These are phyloP conservation scores for Tricholoma flavovirens DNA, from an alignment of 768 basidiomycete genomes.

Conservation along the genomic window DNA sequence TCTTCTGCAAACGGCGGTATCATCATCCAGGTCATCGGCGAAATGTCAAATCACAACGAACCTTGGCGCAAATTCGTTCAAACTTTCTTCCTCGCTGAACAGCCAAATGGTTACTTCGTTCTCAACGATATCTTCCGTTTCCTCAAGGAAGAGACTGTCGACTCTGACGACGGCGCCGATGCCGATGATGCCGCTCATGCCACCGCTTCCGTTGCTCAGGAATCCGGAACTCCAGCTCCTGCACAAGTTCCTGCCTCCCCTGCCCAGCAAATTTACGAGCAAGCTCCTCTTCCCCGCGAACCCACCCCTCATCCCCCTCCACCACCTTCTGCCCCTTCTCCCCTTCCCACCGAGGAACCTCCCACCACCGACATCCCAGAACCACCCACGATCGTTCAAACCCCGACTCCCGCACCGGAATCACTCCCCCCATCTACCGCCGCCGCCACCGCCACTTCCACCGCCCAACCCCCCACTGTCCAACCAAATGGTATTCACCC, in stretches of 20 bases:
- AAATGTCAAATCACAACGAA: conserved; percentile 91
- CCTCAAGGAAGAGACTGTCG: conserved; percentile 91
- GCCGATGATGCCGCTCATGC: conserved; percentile 20
- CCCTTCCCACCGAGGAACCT: conserved; percentile 33
- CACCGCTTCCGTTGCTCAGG: conserved; percentile 17
- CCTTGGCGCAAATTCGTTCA: conserved; percentile 99
- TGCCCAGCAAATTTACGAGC: conserved; percentile 28
- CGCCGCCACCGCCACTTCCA: conserved; percentile 11
- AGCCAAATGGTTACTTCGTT: conserved; percentile 98
- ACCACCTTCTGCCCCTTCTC: conserved; percentile 22
- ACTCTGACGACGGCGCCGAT: conserved; percentile 63
- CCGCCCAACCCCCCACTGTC: background rate
- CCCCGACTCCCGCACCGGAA: conserved; percentile 29
- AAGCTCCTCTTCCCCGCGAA: conserved; percentile 18
- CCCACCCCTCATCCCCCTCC: conserved; percentile 37
- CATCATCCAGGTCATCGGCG: conserved; percentile 98
- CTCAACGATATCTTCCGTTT: conserved; percentile 99
- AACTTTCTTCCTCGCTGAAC: conserved; percentile 99
- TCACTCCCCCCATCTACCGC: conserved; percentile 21
- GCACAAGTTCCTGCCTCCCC: conserved; percentile 27
- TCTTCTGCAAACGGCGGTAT: conserved; percentile 93
- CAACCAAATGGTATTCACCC: conserved; percentile 34
- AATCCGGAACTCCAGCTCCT: conserved; percentile 20
- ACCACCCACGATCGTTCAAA: conserved; percentile 25
- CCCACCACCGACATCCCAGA: conserved; percentile 36